Evolutionary conservation across 1,284 basidiomycete species (phyloP), one percentile per base, ranked within the genome.

Genomic region (Volvariella surrecta): DNA sequence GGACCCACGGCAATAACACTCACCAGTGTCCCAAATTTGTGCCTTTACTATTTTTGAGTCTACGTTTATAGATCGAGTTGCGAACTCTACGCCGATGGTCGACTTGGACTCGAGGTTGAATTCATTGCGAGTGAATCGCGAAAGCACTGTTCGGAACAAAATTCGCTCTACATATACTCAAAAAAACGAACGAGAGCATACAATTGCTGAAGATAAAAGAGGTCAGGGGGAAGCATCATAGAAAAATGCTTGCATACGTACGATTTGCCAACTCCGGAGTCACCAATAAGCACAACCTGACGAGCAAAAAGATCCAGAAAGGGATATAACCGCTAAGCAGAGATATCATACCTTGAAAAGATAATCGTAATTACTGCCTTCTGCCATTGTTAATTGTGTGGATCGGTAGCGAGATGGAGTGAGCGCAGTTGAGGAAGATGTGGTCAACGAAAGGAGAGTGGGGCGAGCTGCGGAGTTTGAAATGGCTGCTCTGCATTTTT

Each of bases 31-130:
- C 95, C 95, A 99, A 57, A 99, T 98, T 69, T 99, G 95, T 21
- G 95, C 95, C 70, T 99, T 99, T 57, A 99, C 79, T 3, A 87
- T 96, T 82, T 99, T 99, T 37, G 83, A 81, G 63, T 98, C 95
- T 13, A 98, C 90, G 52, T 79, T 87, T 64, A 95, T 92, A 40
- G 91, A 92, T 58, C 96, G 80, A 40, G 95, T 98, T 7, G 95
- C 95, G 60, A 99, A 99, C 67, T 99, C 96, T 57, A 99, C 96
- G 47, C 95, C 95, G 64, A 99, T 99, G 17, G 95, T 99, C 50
- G 93, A 96, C 71, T 98, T 98, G 48, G 91, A 94, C 62, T 99
- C 95, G 58, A 96, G 79, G 72, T 95, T 96, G 81, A 99, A 99
- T 70, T 98, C 95, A 63, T 98, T 98, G 54, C 95, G 82, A 52